Percentiles rank a stretch among this genome's conserved stretches.
Evolutionary conservation across 345 rosid species (phyloP).

Genomic region (Arabis alpina): DNA sequence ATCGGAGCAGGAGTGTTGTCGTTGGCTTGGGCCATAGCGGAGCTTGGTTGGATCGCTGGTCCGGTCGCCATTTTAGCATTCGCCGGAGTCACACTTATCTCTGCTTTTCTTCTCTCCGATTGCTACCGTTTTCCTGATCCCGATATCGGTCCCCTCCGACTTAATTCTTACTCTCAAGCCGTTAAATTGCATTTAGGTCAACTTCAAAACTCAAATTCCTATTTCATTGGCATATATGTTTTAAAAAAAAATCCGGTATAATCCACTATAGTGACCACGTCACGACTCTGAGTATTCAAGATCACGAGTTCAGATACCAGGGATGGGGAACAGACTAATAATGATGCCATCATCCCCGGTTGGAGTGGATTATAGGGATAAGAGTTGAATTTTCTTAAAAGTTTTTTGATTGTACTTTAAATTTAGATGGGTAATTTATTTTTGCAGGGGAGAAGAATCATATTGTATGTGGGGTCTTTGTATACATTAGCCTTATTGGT

Average conservation of each 20-base stretch:
- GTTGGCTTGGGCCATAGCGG: conserved; percentile 72
- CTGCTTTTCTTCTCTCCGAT: conserved; percentile 56
- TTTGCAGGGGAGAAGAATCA: conserved; percentile 36
- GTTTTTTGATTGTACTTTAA: neutral
- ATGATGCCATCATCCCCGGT: neutral
- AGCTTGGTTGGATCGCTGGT: conserved; percentile 79
- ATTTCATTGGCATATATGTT: neutral
- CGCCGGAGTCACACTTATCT: conserved; percentile 54
- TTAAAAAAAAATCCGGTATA: no score
- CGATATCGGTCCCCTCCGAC: conserved; percentile 50
- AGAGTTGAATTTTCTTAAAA: no score
- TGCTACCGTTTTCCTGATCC: conserved; percentile 65
- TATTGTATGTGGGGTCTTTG: conserved; percentile 60
- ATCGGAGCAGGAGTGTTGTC: conserved; percentile 86
- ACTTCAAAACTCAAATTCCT: neutral
- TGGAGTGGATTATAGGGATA: neutral
- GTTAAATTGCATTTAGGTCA: conserved; percentile 59
- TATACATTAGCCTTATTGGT: conserved; percentile 54
- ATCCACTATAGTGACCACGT: neutral
- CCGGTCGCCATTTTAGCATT: conserved; percentile 54
- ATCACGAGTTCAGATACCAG: neutral
- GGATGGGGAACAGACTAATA: no score
- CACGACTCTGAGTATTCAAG: neutral
- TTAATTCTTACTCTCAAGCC: conserved; percentile 55
- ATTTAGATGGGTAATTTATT: neutral